phyloP scores from a whole-genome alignment of 768 basidiomycete species.

The Hydnum rufescens region DNA sequence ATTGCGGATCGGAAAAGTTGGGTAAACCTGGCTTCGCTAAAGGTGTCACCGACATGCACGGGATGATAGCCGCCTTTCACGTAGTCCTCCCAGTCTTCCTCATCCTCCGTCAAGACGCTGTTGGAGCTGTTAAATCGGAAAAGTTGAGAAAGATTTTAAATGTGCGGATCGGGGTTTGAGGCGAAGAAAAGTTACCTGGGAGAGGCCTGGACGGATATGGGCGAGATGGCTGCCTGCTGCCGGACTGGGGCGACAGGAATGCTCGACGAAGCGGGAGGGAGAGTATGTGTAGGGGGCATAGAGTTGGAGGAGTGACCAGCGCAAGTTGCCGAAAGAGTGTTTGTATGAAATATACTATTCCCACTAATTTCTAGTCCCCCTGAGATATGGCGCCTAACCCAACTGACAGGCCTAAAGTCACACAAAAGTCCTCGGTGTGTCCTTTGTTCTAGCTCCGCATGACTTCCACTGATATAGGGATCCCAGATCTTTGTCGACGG shows the following conservation, averaged over 20 bases:
- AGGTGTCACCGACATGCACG: constrained; percentile 23
- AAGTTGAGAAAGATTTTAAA: neutral
- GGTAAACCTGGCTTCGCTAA: constrained; percentile 18
- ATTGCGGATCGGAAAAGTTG: neutral
- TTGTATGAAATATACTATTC: no score
- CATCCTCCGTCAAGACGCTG: constrained; percentile 11
- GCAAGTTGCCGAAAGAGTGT: no score
- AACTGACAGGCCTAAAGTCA: no score
- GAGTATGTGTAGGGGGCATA: no score
- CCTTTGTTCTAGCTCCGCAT: neutral
- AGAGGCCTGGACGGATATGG: neutral
- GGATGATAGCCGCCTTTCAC: constrained; percentile 24
- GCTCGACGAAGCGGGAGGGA: neutral
- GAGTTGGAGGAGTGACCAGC: no score
- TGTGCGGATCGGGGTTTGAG: neutral
- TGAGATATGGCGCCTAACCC: no score
- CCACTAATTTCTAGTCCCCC: no score
- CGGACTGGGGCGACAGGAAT: neutral
- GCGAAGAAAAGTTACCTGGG: neutral
- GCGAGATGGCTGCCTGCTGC: neutral
- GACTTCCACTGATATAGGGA: neutral
- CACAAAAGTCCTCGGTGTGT: no score
- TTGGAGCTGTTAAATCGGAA: neutral
- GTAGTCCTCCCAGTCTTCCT: constrained; percentile 19
- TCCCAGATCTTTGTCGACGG: no score